A percentile compares a stretch with the other conserved stretches of the same genome.
phyloP scores from a whole-genome alignment of 164 flowering plant species.

The Chimonanthus salicifolius region DNA sequence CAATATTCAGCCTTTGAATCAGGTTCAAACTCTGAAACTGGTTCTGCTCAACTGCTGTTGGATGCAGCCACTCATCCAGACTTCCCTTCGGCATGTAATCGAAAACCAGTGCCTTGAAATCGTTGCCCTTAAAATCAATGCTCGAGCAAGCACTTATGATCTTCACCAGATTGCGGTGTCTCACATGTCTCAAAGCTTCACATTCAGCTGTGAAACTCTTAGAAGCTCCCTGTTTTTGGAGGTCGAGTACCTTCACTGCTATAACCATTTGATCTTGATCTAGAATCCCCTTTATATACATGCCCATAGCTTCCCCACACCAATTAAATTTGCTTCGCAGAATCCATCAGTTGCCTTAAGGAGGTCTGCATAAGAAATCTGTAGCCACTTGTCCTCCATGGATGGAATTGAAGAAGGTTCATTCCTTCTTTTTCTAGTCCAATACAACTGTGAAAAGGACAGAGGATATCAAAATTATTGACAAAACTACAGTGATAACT shows the following conservation, averaged over 20 bases:
- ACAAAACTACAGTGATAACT: not conserved
- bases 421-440: conserved; percentile 1
- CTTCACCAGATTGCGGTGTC: conserved; percentile 38
- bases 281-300: conserved; percentile 28
- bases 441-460: not conserved
- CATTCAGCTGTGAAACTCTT: conserved; percentile 31
- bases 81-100: conserved; percentile 36
- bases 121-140: conserved; percentile 22
- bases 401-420: not conserved
- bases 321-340: conserved; percentile 22
- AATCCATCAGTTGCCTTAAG: conserved; percentile 23
- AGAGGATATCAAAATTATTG: not conserved
- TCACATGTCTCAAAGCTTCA: conserved; percentile 16
- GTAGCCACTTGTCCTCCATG: not conserved
- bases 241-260: conserved; percentile 35
- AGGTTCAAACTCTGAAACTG: conserved; percentile 13
- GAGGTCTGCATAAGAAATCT: conserved; percentile 18
- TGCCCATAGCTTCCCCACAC: conserved; percentile 33
- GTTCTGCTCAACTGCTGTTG: not conserved
- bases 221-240: conserved; percentile 21
- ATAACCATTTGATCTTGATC: conserved; percentile 6
- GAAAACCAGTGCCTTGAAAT: conserved; percentile 27
- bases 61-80: conserved; percentile 32
- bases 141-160: conserved; percentile 23
- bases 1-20: conserved; percentile 21